Evolutionary conservation across 2,329 filamentous ascomycete genomes (phyloP).

Genomic region (Cytospora mali): DNA sequence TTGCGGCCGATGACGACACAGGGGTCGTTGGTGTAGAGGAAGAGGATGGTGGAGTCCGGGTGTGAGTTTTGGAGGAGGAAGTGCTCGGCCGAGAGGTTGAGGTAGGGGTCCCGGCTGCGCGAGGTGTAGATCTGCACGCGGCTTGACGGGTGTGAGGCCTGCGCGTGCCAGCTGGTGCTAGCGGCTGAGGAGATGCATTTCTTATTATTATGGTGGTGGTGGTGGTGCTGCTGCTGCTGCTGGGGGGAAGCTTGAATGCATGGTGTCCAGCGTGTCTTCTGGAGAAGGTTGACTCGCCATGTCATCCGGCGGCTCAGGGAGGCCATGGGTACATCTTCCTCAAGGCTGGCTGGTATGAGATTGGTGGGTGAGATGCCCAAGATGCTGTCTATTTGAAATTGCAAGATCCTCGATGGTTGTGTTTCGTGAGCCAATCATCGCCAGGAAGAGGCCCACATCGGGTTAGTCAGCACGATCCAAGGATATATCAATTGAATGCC

Average conservation of each 20-base stretch:
- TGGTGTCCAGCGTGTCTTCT: neutral
- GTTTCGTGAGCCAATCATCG: neutral
- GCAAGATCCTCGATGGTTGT: neutral
- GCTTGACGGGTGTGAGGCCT: slow-evolving; percentile 45
- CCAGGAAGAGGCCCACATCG: neutral
- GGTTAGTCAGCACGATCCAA: neutral
- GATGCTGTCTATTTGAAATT: neutral
- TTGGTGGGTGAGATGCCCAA: neutral
- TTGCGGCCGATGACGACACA: slow-evolving; percentile 93
- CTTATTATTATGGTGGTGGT: neutral
- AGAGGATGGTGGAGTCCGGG: slow-evolving; percentile 73
- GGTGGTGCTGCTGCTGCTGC: neutral
- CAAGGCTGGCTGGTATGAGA: neutral
- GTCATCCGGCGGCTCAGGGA: slow-evolving; percentile 15
- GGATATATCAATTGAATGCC: too few relatives aligned
- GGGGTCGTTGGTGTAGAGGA: slow-evolving; percentile 86
- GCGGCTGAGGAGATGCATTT: neutral
- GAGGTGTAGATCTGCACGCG: slow-evolving; percentile 72
- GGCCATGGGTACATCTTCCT: slow-evolving; percentile 12
- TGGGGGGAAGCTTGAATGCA: neutral
- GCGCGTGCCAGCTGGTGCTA: slow-evolving; percentile 18
- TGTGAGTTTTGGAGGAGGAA: slow-evolving; percentile 77
- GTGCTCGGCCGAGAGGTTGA: slow-evolving; percentile 95
- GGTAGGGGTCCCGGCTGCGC: slow-evolving; percentile 70
- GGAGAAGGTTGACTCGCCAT: slow-evolving; percentile 12